A percentile compares a stretch with the other conserved stretches of the same genome.
Evolutionary conservation across 257 asterid genomes (phyloP).

Genomic region (Mentha longifolia): DNA sequence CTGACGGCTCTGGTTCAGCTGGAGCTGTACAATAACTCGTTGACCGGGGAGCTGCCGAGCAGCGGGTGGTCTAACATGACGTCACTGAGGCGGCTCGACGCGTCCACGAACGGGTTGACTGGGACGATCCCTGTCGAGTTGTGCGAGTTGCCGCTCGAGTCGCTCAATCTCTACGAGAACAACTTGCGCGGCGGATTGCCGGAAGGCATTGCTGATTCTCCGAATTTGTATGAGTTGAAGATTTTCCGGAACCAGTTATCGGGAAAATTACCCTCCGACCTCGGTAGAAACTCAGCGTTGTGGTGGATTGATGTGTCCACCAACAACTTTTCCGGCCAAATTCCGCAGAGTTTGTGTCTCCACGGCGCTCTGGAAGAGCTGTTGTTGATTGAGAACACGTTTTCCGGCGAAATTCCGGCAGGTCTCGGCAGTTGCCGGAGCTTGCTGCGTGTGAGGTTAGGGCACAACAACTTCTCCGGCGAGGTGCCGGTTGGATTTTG

Average conservation of each 20-base stretch:
- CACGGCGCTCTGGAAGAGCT: slow-evolving; percentile 61
- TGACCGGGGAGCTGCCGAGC: slow-evolving; percentile 66
- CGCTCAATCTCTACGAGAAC: slow-evolving; percentile 81
- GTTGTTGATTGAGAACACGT: slow-evolving; percentile 60
- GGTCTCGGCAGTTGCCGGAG: slow-evolving; percentile 64
- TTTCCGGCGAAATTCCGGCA: slow-evolving; percentile 74
- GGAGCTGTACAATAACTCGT: slow-evolving; percentile 80
- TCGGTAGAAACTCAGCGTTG: slow-evolving; percentile 70
- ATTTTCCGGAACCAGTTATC: slow-evolving; percentile 60
- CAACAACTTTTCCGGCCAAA: slow-evolving; percentile 59
- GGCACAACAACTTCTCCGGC: slow-evolving; percentile 69
- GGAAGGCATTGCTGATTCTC: slow-evolving; percentile 56
- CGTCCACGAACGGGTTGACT: slow-evolving; percentile 68
- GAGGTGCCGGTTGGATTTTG: slow-evolving; percentile 69
- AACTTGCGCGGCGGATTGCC: slow-evolving; percentile 66
- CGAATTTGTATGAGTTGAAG: slow-evolving; percentile 75
- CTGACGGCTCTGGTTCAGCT: slow-evolving; percentile 58
- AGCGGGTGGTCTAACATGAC: slow-evolving; percentile 80
- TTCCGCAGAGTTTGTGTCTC: slow-evolving; percentile 63
- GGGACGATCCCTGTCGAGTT: slow-evolving; percentile 73
- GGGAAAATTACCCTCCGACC: slow-evolving; percentile 59
- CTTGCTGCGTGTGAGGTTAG: slow-evolving; percentile 69
- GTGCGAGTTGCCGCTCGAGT: slow-evolving; percentile 78
- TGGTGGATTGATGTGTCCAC: slow-evolving; percentile 79
- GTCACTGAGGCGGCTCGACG: slow-evolving; percentile 67